Base-by-base conservation (phyloP, 805 yeast genomes). In the Starmerella sp. region DNA sequence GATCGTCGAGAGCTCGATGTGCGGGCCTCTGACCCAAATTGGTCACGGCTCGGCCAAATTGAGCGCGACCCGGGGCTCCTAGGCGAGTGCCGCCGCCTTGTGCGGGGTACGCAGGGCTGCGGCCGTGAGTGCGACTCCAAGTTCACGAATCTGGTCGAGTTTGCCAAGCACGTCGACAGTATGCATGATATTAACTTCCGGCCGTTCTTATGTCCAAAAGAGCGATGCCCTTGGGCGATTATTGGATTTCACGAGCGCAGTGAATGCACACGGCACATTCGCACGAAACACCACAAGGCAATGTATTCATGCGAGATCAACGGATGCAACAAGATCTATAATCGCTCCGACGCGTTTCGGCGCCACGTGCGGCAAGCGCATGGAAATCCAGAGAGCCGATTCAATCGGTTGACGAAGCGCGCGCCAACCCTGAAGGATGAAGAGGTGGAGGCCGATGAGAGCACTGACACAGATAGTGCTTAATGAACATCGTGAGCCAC, bases 221-320 rank as follows among this genome's bases (percentile, higher is more conserved):
- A 30, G 37, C 43, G 51, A 13, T 59, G 62, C 48, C 62, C 62
- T 9, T 59, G 62, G 62, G 54, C 56, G 4, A 48, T 57, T 28
- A 55, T 59, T 29, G 62, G 62, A 10, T 59, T 59, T 45, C 62
- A 59, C 53, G 62, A 59, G 47, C 61, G 62, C 47, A 59, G 62
- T 46, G 62, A 59, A 30, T 59, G 62, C 53, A 59, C 62, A 43
- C 56, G 62, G 48, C 62, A 59, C 37, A 57, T 59, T 22, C 53
- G 62, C 11, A 59, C 62, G 5, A 59, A 59, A 47, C 62, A 59
- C 47, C 57, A 52, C 54, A 48, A 54, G 43, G 62, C 62, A 6
- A 59, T 59, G 62, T 59, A 59, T 54, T 31, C 56, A 8, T 59
- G 62, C 51, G 57, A 48, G 15, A 54, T 49, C 51, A 47, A 50